Percentiles rank a stretch among this genome's conserved stretches.
These are phyloP conservation scores for Casuarina glauca DNA, from an alignment of 306 rosid species.

Conservation along the genomic window DNA sequence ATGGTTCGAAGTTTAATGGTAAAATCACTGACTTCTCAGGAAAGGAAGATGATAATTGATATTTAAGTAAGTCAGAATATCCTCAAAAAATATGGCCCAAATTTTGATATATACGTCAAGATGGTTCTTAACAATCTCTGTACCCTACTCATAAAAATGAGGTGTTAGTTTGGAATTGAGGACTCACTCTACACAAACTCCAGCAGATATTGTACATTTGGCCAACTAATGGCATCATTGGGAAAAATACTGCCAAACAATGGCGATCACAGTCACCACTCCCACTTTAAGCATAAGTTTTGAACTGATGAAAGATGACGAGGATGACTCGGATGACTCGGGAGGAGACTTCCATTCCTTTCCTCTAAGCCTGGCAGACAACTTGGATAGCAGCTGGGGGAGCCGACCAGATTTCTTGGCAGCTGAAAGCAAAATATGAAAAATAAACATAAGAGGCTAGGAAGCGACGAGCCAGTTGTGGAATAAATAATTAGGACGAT, in stretches of 20 bases:
- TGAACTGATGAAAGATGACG: conserved; percentile 48
- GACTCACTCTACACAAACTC: neutral
- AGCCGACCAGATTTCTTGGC: conserved; percentile 38
- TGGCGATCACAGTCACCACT: conserved; percentile 66
- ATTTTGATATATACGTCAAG: neutral
- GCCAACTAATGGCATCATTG: conserved; percentile 34
- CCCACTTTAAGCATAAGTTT: conserved; percentile 54
- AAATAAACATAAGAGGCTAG: conserved; percentile 22
- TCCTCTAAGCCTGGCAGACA: conserved; percentile 60
- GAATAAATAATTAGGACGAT: neutral
- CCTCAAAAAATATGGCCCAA: neutral
- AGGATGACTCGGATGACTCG: conserved; percentile 31
- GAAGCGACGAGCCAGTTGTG: neutral
- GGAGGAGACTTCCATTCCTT: conserved; percentile 45
- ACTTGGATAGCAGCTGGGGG: conserved; percentile 37
- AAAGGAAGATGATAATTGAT: neutral
- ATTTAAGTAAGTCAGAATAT: neutral
- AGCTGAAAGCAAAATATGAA: conserved; percentile 41
- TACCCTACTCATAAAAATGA: conserved; percentile 22
- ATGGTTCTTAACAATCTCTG: neutral
- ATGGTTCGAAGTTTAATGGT: neutral
- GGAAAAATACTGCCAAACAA: conserved; percentile 65
- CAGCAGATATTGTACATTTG: conserved; percentile 32
- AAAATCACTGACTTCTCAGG: neutral
- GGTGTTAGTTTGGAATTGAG: conserved; percentile 27